Percentiles rank a stretch among this genome's conserved stretches.
These are phyloP conservation scores for Phytophthora pisi DNA, from an alignment of 352 stramenopile species.

Conservation along the genomic window DNA sequence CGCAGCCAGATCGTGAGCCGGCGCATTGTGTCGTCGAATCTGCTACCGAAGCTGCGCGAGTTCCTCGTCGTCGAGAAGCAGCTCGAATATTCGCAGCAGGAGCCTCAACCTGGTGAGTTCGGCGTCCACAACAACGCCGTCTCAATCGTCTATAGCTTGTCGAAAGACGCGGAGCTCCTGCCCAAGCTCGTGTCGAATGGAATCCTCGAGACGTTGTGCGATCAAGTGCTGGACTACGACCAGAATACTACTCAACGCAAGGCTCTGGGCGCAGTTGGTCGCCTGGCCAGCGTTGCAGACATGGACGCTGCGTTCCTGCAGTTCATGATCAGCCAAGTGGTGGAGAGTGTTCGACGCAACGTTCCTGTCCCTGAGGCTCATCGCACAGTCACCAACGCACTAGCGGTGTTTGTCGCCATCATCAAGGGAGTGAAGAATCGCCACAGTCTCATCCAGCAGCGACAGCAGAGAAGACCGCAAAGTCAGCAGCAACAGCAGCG, in stretches of 20 bases:
- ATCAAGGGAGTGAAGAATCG: conserved; percentile 34
- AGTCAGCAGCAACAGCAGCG: conserved; percentile 31
- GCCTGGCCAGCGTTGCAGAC: conserved; percentile 26
- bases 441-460: conserved; percentile 30
- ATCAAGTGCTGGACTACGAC: conserved; percentile 45
- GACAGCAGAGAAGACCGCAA: conserved; percentile 13
- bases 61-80: conserved; percentile 41
- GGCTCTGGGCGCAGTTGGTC: conserved; percentile 49
- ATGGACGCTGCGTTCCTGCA: conserved; percentile 15
- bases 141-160: conserved; percentile 61
- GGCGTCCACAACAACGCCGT: conserved; percentile 54
- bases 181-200: conserved; percentile 61
- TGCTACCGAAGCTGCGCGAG: conserved; percentile 57
- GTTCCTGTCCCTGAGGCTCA: conserved; percentile 42
- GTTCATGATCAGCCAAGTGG: conserved; percentile 29
- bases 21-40: conserved; percentile 65
- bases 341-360: conserved; percentile 44
- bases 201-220: conserved; percentile 52
- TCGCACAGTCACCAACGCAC: conserved; percentile 41
- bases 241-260: conserved; percentile 45
- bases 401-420: conserved; percentile 59
- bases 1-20: conserved; percentile 55
- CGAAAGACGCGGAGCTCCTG: conserved; percentile 69
- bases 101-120: conserved; percentile 3
- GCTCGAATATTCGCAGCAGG: conserved; percentile 16